Evolutionary conservation across 805 yeast genomes (phyloP).

Genomic region (Kregervanrija delftensis): DNA sequence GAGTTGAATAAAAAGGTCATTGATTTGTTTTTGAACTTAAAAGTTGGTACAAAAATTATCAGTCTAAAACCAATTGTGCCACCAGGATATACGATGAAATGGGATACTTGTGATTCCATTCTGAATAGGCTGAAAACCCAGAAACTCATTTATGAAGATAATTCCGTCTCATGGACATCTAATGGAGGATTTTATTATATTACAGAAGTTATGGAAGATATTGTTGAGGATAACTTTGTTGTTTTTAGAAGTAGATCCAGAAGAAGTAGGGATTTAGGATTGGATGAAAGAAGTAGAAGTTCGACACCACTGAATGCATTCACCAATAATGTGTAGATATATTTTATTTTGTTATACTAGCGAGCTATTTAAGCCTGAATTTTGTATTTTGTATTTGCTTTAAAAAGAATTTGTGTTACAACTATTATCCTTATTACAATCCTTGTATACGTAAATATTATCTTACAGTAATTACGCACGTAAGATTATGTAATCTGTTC

Average conservation of each 20-base stretch:
- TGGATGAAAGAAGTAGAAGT: constrained; percentile 14
- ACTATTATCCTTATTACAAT: no score
- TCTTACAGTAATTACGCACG: no score
- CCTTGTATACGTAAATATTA: no score
- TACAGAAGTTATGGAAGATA: constrained; percentile 47
- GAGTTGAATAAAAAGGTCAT: constrained; percentile 63
- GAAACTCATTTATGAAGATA: constrained; percentile 54
- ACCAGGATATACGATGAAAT: constrained; percentile 60
- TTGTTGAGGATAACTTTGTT: constrained; percentile 28
- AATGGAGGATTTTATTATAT: constrained; percentile 76
- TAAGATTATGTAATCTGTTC: no score
- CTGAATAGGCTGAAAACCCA: constrained; percentile 61
- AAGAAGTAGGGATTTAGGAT: constrained; percentile 13
- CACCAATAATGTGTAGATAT: constrained; percentile 24
- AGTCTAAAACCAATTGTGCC: constrained; percentile 76
- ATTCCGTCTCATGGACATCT: constrained; percentile 86
- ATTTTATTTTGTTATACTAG: background rate
- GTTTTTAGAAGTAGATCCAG: constrained; percentile 21
- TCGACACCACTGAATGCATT: constrained; percentile 26
- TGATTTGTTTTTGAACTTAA: constrained; percentile 50
- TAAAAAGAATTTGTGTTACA: background rate
- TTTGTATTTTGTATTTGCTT: background rate
- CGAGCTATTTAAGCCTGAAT: no score
- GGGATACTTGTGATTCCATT: constrained; percentile 46
- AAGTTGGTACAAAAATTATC: constrained; percentile 71